phyloP scores from a whole-genome alignment of 306 rosid species.

The Purshia tridentata region DNA sequence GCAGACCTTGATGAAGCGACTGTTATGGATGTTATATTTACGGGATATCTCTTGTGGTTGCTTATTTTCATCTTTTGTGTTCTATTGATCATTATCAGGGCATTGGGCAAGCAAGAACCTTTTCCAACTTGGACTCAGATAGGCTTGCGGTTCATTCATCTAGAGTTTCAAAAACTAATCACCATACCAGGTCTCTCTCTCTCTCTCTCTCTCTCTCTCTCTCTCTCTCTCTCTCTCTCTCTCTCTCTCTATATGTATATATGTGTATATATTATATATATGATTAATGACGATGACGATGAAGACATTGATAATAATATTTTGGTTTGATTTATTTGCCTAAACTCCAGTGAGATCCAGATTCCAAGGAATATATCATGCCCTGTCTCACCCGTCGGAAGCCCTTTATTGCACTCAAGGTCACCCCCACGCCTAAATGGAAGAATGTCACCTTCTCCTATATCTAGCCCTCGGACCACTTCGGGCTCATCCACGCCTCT shows the following conservation, averaged over 20 bases:
- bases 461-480: slow-evolving; percentile 89
- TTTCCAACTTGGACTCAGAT: slow-evolving; percentile 68
- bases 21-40: neutral
- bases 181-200: slow-evolving; percentile 63
- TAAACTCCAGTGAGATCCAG: slow-evolving; percentile 70
- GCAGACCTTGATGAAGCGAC: too few species aligned
- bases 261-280: neutral
- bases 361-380: slow-evolving; percentile 86
- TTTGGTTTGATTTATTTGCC: slow-evolving; percentile 37
- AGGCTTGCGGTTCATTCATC: slow-evolving; percentile 91
- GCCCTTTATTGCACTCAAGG: slow-evolving; percentile 91
- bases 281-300: slow-evolving; percentile 7
- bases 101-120: slow-evolving; percentile 60
- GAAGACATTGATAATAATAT: slow-evolving; percentile 1
- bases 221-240: neutral
- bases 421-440: slow-evolving; percentile 91
- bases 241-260: neutral
- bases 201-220: slow-evolving; percentile 30
- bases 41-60: neutral
- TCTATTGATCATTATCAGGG: slow-evolving; percentile 47
- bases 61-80: neutral
- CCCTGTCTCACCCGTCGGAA: slow-evolving; percentile 96
- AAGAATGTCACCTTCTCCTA: slow-evolving; percentile 91
- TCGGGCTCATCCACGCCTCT: slow-evolving; percentile 96
- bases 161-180: slow-evolving; percentile 63